Percentiles rank a stretch among this genome's conserved stretches.
Conservation (phyloP, 1,284 basidiomycete species). For the Coniophora puteana region DNA sequence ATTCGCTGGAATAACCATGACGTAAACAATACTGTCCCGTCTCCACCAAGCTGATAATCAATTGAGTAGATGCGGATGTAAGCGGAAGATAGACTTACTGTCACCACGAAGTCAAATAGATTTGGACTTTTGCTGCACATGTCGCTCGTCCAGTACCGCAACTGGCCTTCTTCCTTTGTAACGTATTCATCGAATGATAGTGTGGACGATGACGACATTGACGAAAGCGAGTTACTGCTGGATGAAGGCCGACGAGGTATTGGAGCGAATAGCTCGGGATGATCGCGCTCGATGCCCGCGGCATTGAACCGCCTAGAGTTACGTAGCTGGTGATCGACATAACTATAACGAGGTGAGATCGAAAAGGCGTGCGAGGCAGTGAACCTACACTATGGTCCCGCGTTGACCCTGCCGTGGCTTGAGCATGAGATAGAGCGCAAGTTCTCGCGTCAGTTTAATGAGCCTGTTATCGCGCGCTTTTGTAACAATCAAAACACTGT, state of each 20-base stretch:
- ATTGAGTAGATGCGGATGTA: too few species aligned
- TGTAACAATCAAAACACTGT: slow-evolving; percentile 94
- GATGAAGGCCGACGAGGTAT: slow-evolving; percentile 71
- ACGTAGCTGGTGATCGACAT: slow-evolving; percentile 94
- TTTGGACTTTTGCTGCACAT: slow-evolving; percentile 94
- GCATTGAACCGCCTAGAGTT: slow-evolving; percentile 94
- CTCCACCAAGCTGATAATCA: slow-evolving; percentile 81
- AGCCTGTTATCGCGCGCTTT: slow-evolving; percentile 97
- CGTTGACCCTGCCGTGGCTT: slow-evolving; percentile 63
- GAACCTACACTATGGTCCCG: slow-evolving; percentile 72
- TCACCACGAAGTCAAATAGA: slow-evolving; percentile 97
- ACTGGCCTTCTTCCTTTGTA: slow-evolving; percentile 73
- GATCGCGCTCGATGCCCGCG: slow-evolving; percentile 78
- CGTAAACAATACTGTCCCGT: slow-evolving; percentile 98
- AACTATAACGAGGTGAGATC: slow-evolving; percentile 44
- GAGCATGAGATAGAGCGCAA: slow-evolving; percentile 93
- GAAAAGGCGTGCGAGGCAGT: slow-evolving; percentile 11
- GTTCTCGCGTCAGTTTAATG: slow-evolving; percentile 91
- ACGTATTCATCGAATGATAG: slow-evolving; percentile 35
- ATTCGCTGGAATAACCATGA: slow-evolving; percentile 99
- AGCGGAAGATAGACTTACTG: slow-evolving; percentile 52
- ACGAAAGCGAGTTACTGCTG: slow-evolving; percentile 56
- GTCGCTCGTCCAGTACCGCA: slow-evolving; percentile 95
- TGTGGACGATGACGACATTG: slow-evolving; percentile 39
- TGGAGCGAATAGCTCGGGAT: slow-evolving; percentile 88